phyloP scores from a whole-genome alignment of 768 basidiomycete genomes.

The Phanerodontia chrysosporium region DNA sequence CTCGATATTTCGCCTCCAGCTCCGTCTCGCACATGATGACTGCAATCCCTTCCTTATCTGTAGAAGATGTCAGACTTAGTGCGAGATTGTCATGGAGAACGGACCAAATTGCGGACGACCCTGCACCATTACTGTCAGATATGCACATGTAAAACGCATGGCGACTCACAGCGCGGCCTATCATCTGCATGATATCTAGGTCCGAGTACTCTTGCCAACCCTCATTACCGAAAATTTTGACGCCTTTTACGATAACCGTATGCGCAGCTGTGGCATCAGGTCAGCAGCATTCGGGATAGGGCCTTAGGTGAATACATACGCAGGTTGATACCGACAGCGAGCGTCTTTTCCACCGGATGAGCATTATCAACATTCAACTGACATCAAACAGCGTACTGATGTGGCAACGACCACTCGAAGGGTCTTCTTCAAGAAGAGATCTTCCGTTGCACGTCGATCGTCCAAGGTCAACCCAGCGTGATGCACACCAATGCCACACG shows the following conservation, averaged over 20 bases:
- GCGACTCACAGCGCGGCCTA: slow-evolving; percentile 78
- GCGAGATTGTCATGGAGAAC: neutral
- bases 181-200: slow-evolving; percentile 93
- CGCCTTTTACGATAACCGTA: slow-evolving; percentile 90
- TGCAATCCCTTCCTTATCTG: slow-evolving; percentile 81
- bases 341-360: slow-evolving; percentile 51
- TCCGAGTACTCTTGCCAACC: slow-evolving; percentile 79
- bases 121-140: slow-evolving; percentile 28
- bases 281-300: neutral
- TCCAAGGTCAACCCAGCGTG: slow-evolving; percentile 80
- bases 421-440: slow-evolving; percentile 58
- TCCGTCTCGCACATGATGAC: slow-evolving; percentile 78
- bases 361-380: neutral
- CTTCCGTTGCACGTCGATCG: slow-evolving; percentile 73
- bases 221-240: slow-evolving; percentile 67
- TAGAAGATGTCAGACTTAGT: neutral
- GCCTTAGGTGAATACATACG: slow-evolving; percentile 44
- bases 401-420: slow-evolving; percentile 76
- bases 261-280: slow-evolving; percentile 65
- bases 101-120: slow-evolving; percentile 89
- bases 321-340: slow-evolving; percentile 95
- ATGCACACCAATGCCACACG: slow-evolving; percentile 80
- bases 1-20: slow-evolving; percentile 67
- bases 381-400: slow-evolving; percentile 46
- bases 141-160: neutral